Percentiles rank a stretch among this genome's conserved stretches.
Conservation (phyloP, 2,329 filamentous ascomycete genomes). For the Diaporthe vexans region DNA sequence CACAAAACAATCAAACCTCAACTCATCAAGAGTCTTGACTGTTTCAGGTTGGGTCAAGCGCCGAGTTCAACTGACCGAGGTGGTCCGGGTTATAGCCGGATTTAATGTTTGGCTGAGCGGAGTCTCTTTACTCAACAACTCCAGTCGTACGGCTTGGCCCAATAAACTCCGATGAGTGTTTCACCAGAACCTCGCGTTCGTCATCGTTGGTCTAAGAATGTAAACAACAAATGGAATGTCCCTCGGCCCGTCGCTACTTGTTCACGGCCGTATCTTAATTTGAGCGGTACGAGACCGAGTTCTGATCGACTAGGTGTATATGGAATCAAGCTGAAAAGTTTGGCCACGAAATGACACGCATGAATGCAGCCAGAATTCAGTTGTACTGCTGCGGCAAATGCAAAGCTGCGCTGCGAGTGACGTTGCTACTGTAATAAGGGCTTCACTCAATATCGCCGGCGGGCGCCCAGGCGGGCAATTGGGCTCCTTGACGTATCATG, state of each 20-base stretch:
- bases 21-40: neutral
- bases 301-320: too few species aligned
- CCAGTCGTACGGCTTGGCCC: constrained; percentile 5
- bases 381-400: neutral
- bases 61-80: neutral
- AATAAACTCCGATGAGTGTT: constrained; percentile 4
- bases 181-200: neutral
- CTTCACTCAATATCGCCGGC: neutral
- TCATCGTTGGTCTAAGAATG: neutral
- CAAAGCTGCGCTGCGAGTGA: neutral
- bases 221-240: too few species aligned
- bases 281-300: too few species aligned
- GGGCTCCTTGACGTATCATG: neutral
- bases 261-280: too few species aligned
- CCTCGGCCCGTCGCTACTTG: neutral
- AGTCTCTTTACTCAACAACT: neutral
- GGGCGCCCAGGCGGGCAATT: neutral
- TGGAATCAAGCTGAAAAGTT: too few species aligned
- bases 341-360: too few species aligned
- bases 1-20: neutral
- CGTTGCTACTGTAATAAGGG: too few species aligned
- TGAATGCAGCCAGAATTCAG: neutral
- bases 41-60: constrained; percentile 7
- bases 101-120: neutral
- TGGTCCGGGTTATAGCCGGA: neutral